Percentiles rank a stretch among this genome's conserved stretches.
phyloP scores from a whole-genome alignment of 2,329 filamentous ascomycete species.

The Emericellopsis atlantica region DNA sequence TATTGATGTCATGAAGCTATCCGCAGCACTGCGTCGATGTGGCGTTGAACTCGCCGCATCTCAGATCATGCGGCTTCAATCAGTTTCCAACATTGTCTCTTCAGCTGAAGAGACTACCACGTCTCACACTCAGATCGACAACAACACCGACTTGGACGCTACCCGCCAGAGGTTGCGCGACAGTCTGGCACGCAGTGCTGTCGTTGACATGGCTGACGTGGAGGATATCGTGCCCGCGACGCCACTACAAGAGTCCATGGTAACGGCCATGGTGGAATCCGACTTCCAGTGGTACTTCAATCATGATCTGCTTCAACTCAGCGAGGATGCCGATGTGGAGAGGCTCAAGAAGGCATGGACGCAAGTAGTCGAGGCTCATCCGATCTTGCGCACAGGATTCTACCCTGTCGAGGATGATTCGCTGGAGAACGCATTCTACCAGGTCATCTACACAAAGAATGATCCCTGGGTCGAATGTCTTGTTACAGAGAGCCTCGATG shows the following conservation, averaged over 20 bases:
- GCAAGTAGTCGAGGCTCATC: constrained; percentile 42
- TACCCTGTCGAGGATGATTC: constrained; percentile 48
- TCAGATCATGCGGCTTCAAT: constrained; percentile 61
- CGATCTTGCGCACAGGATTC: constrained; percentile 69
- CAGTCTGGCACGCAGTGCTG: constrained; percentile 13
- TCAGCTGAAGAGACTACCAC: background rate
- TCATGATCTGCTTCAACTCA: constrained; percentile 60
- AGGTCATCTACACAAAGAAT: constrained; percentile 25
- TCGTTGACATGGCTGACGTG: constrained; percentile 23
- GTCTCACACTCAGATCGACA: background rate
- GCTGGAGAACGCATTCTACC: constrained; percentile 36
- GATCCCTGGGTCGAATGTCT: constrained; percentile 9
- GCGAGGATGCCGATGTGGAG: constrained; percentile 35
- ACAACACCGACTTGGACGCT: background rate
- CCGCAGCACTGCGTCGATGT: constrained; percentile 52
- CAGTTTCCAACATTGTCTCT: constrained; percentile 45
- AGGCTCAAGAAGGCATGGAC: constrained; percentile 50
- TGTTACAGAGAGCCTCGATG: constrained; percentile 14
- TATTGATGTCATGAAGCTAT: constrained; percentile 80
- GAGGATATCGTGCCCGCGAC: constrained; percentile 61
- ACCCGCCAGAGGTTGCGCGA: constrained; percentile 16
- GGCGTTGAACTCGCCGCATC: constrained; percentile 56
- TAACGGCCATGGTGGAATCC: constrained; percentile 69
- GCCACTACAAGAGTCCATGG: constrained; percentile 75
- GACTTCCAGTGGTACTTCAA: constrained; percentile 73